These are phyloP conservation scores for Diospyros lotus DNA, from an alignment of 148 eudicot genomes.

Conservation along the genomic window DNA sequence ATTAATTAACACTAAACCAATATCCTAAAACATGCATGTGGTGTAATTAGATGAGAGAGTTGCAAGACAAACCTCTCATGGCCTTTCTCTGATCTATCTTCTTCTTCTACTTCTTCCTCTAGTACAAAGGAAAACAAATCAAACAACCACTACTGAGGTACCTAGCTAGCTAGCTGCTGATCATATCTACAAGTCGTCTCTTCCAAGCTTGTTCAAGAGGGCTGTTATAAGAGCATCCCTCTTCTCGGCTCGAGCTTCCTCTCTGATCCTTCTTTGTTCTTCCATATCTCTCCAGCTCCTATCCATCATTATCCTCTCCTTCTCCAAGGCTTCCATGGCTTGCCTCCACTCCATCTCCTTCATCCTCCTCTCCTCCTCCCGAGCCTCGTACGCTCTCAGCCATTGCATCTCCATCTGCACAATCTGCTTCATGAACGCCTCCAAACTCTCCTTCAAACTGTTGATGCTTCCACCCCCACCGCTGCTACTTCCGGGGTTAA, in stretches of 20 bases:
- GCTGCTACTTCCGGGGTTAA: not conserved
- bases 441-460: constrained; percentile 56
- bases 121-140: not conserved
- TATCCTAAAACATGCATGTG: not conserved
- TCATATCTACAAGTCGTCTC: constrained; percentile 37
- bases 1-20: too few species aligned
- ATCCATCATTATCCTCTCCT: constrained; percentile 69
- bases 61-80: constrained; percentile 9
- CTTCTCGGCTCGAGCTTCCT: constrained; percentile 81
- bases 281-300: constrained; percentile 76
- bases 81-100: not conserved
- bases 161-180: not conserved
- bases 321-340: constrained; percentile 73
- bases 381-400: constrained; percentile 60
- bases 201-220: constrained; percentile 59
- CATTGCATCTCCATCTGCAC: constrained; percentile 62
- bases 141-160: not conserved
- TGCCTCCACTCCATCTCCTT: constrained; percentile 76
- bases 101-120: too few species aligned
- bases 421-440: constrained; percentile 72
- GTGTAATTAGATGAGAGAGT: not conserved
- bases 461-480: constrained; percentile 8
- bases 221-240: constrained; percentile 82
- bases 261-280: constrained; percentile 68
- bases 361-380: constrained; percentile 68